Base-by-base conservation (phyloP, 2,329 filamentous ascomycete species). In the Lecanoromycetidae sp. region DNA sequence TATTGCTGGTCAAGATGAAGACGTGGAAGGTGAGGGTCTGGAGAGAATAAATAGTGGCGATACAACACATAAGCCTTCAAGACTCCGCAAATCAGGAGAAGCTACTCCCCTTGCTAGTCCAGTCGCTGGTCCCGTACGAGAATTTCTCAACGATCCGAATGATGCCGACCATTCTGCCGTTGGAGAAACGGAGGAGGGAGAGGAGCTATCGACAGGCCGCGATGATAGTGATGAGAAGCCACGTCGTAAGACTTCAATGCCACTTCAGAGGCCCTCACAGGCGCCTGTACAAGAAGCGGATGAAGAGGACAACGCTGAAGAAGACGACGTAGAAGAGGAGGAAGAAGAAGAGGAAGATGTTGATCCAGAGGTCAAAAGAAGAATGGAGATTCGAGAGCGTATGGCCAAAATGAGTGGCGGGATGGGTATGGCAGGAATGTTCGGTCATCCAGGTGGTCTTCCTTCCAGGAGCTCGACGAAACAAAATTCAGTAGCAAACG, bases 341-440 rank as follows among this genome's bases (percentile, higher is more conserved):
- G 82, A 81, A n/a, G 82, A 84, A 17, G 83, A 87, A 26, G 85
- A 88, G 39, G 84, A 88, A 23, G 86, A 94, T 13, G 71, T 93
- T 43, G 88, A 96, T 58, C 87, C 87, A 1, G 91, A 98, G 62
- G 74, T 86, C 19, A 80, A 78, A 55, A 82, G 88, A 44, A 84
- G 82, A 61, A 80, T 94, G 66, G 90, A 95, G 61, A 72, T 98
- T 26, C 79, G 91, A 51, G 87, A 91, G 52, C 80, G 91, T 57
- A 98, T 98, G 87, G 91, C 91, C 37, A 95, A 94, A 67, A 91
- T 98, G 83, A 94, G 90, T 56, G 90, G 90, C 46, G 90, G 90
- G 19, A 94, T 94, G 86, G 87, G 87, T 38, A 94, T 96, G 82
- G 80, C 87, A 61, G 86, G 87, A 57, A 91, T 96, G 80, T 93